These are phyloP conservation scores for Austroboletus novae-zelandiae DNA, from an alignment of 1,284 basidiomycete genomes.

Conservation along the genomic window DNA sequence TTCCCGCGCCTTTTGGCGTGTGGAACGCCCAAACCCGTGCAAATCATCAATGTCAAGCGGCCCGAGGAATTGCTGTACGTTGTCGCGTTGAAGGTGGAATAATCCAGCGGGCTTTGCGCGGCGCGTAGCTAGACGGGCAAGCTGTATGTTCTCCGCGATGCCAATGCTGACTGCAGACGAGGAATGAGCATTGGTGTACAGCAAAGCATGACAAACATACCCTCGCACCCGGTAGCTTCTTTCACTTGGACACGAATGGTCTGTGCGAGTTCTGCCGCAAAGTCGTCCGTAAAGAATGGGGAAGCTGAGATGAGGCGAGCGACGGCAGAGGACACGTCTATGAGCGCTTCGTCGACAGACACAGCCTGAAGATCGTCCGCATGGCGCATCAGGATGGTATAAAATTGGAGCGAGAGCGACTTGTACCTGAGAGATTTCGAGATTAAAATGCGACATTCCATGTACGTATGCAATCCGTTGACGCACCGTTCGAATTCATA, in stretches of 20 bases:
- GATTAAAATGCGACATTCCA: constrained; percentile 12
- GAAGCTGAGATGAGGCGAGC: constrained; percentile 39
- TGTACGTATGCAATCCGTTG: background rate
- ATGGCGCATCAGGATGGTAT: constrained; percentile 86
- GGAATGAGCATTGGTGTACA: constrained; percentile 1
- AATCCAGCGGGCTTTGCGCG: constrained; percentile 88
- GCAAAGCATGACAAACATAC: constrained; percentile 36
- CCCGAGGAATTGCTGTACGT: constrained; percentile 60
- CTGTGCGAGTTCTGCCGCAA: constrained; percentile 78
- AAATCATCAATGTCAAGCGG: constrained; percentile 84
- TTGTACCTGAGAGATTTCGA: constrained; percentile 62
- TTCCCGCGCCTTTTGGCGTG: constrained; percentile 69
- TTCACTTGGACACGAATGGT: constrained; percentile 76
- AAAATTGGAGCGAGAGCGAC: constrained; percentile 80
- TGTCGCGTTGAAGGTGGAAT: constrained; percentile 64
- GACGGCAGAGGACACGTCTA: constrained; percentile 81
- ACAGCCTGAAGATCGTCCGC: constrained; percentile 94
- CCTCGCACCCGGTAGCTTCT: constrained; percentile 80
- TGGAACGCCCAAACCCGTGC: constrained; percentile 83
- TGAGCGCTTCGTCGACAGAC: constrained; percentile 92
- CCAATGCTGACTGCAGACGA: constrained; percentile 76
- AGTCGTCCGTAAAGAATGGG: constrained; percentile 38
- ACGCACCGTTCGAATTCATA: constrained; percentile 82
- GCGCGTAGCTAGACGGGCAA: constrained; percentile 89
- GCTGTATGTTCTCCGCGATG: constrained; percentile 87